phyloP scores from a whole-genome alignment of 495 filamentous ascomycete genomes.

The Lophiotrema nucula region DNA sequence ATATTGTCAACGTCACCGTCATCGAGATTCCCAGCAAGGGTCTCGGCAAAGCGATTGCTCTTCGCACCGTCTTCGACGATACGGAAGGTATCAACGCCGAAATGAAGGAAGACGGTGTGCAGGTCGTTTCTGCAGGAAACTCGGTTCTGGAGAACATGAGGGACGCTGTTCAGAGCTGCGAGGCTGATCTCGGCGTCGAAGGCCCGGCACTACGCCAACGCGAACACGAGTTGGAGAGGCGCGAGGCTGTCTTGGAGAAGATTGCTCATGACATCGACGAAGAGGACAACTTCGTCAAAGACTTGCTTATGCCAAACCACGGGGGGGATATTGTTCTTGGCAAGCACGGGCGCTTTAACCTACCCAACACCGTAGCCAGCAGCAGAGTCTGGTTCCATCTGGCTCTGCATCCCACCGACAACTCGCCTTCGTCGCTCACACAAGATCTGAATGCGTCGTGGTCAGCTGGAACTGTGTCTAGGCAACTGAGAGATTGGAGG shows the following conservation, averaged over 20 bases:
- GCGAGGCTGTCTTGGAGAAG: slow-evolving; percentile 82
- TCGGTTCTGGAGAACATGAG: slow-evolving; percentile 85
- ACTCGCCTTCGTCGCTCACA: slow-evolving; percentile 68
- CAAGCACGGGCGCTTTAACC: slow-evolving; percentile 71
- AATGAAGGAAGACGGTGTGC: slow-evolving; percentile 92
- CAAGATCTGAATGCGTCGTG: slow-evolving; percentile 66
- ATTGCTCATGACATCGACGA: slow-evolving; percentile 66
- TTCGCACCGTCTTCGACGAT: slow-evolving; percentile 91
- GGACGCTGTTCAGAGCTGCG: slow-evolving; percentile 72
- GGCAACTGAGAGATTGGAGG: slow-evolving; percentile 88
- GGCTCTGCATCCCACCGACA: slow-evolving; percentile 86
- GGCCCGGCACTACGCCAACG: slow-evolving; percentile 66
- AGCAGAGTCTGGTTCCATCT: slow-evolving; percentile 96
- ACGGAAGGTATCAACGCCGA: slow-evolving; percentile 87
- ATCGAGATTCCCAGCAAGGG: slow-evolving; percentile 79
- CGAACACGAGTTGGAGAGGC: slow-evolving; percentile 74
- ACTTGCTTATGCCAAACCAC: slow-evolving; percentile 77
- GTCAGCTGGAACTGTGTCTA: slow-evolving; percentile 88
- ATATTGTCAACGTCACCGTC: slow-evolving; percentile 86
- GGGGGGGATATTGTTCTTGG: slow-evolving; percentile 72
- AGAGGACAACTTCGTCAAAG: slow-evolving; percentile 75
- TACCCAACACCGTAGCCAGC: slow-evolving; percentile 64
- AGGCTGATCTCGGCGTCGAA: slow-evolving; percentile 76
- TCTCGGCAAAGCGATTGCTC: slow-evolving; percentile 78
- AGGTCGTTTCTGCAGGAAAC: slow-evolving; percentile 63